Percentiles rank a stretch among this genome's conserved stretches.
phyloP scores from a whole-genome alignment of 2,329 filamentous ascomycete species.

The Phoma sp. region DNA sequence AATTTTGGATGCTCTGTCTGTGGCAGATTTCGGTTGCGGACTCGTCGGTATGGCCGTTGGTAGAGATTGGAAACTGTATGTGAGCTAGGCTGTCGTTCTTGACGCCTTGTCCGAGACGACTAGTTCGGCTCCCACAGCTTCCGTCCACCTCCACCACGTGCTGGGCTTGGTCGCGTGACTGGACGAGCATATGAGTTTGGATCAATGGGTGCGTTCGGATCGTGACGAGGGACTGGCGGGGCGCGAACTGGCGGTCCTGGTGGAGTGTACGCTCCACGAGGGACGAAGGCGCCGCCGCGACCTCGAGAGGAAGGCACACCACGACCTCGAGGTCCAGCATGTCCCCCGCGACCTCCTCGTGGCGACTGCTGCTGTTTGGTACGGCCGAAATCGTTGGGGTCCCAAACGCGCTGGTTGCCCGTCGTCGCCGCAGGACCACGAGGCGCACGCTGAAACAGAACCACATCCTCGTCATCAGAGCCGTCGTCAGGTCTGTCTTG shows the following conservation, averaged over 20 bases:
- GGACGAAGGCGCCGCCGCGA: slow-evolving; percentile 37
- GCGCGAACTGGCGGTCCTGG: slow-evolving; percentile 36
- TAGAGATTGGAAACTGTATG: neutral
- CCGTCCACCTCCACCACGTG: slow-evolving; percentile 41
- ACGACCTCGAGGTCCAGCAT: slow-evolving; percentile 31
- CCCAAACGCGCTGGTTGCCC: slow-evolving; percentile 49
- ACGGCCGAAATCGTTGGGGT: slow-evolving; percentile 58
- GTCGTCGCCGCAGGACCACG: slow-evolving; percentile 41
- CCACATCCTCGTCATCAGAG: slow-evolving; percentile 48
- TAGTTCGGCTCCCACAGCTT: slow-evolving; percentile 52
- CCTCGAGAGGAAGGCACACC: slow-evolving; percentile 31
- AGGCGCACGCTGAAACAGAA: slow-evolving; percentile 47
- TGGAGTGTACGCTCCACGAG: slow-evolving; percentile 41
- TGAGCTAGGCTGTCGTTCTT: slow-evolving; percentile 5
- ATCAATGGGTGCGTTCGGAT: slow-evolving; percentile 48
- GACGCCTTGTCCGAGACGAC: slow-evolving; percentile 10
- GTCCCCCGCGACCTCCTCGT: slow-evolving; percentile 43
- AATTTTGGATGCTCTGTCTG: neutral
- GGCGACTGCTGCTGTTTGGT: slow-evolving; percentile 36
- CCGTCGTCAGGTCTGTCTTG: slow-evolving; percentile 28
- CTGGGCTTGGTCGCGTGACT: slow-evolving; percentile 32
- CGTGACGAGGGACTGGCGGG: slow-evolving; percentile 37
- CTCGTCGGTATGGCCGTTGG: neutral
- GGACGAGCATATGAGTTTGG: slow-evolving; percentile 50
- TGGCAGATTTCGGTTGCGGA: neutral